A percentile compares a stretch with the other conserved stretches of the same genome.
phyloP scores from a whole-genome alignment of 1,284 basidiomycete genomes.

The Leccinum pallidistipes region DNA sequence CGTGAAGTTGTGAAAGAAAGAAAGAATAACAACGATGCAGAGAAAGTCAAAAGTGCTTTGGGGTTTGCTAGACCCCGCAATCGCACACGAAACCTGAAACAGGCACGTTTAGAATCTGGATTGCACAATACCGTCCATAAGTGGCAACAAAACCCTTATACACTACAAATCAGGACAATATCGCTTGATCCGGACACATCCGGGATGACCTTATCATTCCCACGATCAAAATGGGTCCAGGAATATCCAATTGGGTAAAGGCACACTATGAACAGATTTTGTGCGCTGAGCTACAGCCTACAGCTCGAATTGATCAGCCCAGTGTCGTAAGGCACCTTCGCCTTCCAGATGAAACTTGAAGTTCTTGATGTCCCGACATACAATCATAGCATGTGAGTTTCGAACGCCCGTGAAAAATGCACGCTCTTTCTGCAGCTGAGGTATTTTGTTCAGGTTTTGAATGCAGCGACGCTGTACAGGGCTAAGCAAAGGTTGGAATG shows the following conservation, averaged over 20 bases:
- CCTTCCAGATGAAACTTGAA: slow-evolving; percentile 60
- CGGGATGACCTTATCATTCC: no score
- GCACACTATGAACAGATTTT: background rate
- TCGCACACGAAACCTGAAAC: no score
- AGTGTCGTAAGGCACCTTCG: slow-evolving; percentile 64
- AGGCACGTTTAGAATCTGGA: no score
- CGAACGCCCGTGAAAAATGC: slow-evolving; percentile 57
- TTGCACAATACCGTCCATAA: no score
- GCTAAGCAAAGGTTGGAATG: slow-evolving; percentile 50
- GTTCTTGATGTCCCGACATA: slow-evolving; percentile 61
- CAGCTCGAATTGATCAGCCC: slow-evolving; percentile 64
- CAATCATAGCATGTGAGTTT: slow-evolving; percentile 70
- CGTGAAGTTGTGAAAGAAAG: no score
- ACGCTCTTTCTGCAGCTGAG: slow-evolving; percentile 62
- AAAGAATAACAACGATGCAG: no score
- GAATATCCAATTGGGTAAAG: background rate
- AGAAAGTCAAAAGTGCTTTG: no score
- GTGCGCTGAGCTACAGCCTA: slow-evolving; percentile 24
- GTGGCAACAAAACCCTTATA: no score
- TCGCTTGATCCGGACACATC: no score
- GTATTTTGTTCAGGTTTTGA: slow-evolving; percentile 60
- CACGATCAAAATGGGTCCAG: no score
- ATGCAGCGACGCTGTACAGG: slow-evolving; percentile 52
- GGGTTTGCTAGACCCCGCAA: no score
- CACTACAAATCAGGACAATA: no score